Conservation (phyloP, 2,329 filamentous ascomycete species). For the Paraphaeosphaeria minitans region DNA sequence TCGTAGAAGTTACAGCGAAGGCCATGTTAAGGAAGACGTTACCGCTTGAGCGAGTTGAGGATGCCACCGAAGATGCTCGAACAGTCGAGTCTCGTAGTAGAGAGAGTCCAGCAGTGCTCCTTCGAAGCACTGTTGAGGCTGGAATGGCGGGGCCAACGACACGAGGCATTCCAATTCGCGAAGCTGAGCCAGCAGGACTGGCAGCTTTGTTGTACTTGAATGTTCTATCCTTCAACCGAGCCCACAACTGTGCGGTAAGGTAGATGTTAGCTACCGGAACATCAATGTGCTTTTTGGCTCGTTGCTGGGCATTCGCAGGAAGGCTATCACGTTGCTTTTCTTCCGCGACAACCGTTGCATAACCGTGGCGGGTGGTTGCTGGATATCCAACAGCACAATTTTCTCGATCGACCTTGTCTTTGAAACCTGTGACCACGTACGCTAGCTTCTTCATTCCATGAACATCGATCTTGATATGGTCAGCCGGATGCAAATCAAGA, state of each 20-base stretch:
- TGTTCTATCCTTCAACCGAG: conserved; percentile 45
- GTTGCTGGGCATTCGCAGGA: conserved; percentile 20
- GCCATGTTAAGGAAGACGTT: conserved; percentile 79
- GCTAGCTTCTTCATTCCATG: conserved; percentile 51
- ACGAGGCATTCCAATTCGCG: conserved; percentile 31
- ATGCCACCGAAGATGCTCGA: conserved; percentile 37
- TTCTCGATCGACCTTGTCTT: conserved; percentile 38
- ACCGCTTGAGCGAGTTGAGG: conserved; percentile 30
- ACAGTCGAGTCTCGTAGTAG: conserved; percentile 32
- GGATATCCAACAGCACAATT: conserved; percentile 36
- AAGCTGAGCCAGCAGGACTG: conserved; percentile 25
- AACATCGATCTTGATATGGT: conserved; percentile 55
- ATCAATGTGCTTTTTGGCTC: conserved; percentile 35
- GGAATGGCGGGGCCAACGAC: conserved; percentile 42
- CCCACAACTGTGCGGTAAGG: conserved; percentile 51
- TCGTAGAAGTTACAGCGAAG: conserved; percentile 79
- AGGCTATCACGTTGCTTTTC: conserved; percentile 49
- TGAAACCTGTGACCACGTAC: conserved; percentile 53
- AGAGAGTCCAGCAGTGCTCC: conserved; percentile 35
- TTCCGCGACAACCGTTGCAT: conserved; percentile 47
- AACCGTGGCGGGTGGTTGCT: conserved; percentile 50
- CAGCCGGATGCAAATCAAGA: conserved; percentile 51
- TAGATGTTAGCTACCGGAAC: conserved; percentile 52
- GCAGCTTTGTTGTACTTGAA: conserved; percentile 36
- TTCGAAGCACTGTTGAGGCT: conserved; percentile 58